Evolutionary conservation across 345 rosid species (phyloP), one percentile per base, ranked within the genome.

Genomic region (Citrus reticulata): DNA sequence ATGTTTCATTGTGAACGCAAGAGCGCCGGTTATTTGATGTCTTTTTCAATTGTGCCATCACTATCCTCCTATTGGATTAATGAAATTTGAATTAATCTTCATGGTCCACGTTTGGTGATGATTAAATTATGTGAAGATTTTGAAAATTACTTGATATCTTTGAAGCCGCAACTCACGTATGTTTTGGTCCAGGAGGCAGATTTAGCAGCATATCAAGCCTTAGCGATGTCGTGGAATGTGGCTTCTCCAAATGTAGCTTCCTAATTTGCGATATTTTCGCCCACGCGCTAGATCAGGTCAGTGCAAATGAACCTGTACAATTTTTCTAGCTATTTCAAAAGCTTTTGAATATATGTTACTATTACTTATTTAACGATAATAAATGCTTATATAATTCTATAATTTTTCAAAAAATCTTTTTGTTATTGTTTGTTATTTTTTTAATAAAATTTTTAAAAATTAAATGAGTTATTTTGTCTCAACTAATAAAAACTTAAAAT

Each of bases 71-170:
- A 5, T 34, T 24, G 20, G 51, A 30, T 30, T 10, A 6, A 30
- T 16, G n/a, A 39, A 63, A 14, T 62, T 24, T 4, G 67, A 37
- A 68, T 57, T 58, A 11, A 46, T 46, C 16, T 46, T 46, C 51
- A 11, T 46, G 51, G 51, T 76, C 73, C 29, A 76, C 37, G 79
- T 76, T 76, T 9, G 73, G 79, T 67, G 37, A 10, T 35, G 65
- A 76, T 32, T 42, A 42, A 42, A 42, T 10, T 42, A 51, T 24
- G 25, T 54, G 72, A 24, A 54, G 27, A 29, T 17, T 16, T 58
- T 17, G 58, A 74, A 40, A 25, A 40, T 40, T 40, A 61, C 17
- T 19, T 42, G 39, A 13, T 42, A 29, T 54, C 29, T 14, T 68
- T 74, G 30, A 49, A 55, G 73, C 79, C 73, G 79, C 73, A 77